Percentiles rank a stretch among this genome's conserved stretches.
Conservation (phyloP, 768 basidiomycete species). For the Cystofilobasidium capitatum region DNA sequence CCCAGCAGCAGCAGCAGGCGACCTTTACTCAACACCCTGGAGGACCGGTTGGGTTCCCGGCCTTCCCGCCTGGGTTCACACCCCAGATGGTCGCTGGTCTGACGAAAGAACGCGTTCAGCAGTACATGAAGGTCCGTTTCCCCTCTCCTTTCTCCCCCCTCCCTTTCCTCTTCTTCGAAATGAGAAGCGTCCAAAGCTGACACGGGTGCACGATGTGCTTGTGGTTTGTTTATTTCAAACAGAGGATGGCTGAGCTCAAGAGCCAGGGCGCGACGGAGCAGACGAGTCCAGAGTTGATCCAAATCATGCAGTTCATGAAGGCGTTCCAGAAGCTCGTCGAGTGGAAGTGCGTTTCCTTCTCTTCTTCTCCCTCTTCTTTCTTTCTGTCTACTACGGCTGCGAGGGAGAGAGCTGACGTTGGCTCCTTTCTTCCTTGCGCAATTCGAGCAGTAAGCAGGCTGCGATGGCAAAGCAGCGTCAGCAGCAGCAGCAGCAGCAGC, state of each 20-base stretch:
- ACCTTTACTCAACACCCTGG: no score
- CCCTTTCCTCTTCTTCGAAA: neutral
- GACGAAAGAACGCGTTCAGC: constrained; percentile 1
- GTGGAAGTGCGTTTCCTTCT: constrained; percentile 12
- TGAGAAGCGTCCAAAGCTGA: neutral
- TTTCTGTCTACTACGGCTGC: neutral
- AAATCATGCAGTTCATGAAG: constrained; percentile 42
- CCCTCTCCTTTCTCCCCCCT: neutral
- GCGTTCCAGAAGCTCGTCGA: constrained; percentile 32
- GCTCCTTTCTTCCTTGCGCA: neutral
- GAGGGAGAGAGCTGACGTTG: neutral
- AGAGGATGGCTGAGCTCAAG: constrained; percentile 46
- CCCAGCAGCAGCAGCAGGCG: constrained; percentile 17
- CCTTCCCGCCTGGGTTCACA: constrained; percentile 10
- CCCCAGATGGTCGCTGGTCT: constrained; percentile 7
- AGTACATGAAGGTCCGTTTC: neutral
- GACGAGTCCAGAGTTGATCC: constrained; percentile 44
- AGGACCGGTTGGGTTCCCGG: neutral
- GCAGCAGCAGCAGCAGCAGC: neutral
- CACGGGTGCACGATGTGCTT: neutral
- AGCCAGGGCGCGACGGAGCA: constrained; percentile 46
- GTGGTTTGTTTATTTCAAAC: no score
- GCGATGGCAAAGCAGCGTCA: neutral
- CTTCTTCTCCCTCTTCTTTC: neutral
- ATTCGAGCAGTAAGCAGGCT: neutral